Conservation (phyloP, 768 basidiomycete species). For the Collybia sp. region DNA sequence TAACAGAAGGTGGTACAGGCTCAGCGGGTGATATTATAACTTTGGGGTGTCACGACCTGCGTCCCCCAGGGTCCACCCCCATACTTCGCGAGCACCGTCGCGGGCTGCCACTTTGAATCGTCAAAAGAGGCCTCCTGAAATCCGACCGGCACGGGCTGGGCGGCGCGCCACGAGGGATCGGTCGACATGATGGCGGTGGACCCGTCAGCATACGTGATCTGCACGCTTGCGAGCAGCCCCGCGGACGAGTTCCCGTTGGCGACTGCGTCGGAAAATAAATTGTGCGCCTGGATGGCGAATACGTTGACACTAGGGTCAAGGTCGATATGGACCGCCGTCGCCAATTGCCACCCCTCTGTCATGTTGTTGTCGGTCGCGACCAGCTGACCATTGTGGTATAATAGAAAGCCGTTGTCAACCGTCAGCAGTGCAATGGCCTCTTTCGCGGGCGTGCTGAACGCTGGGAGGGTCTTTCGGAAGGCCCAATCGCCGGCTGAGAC, state of each 20-base stretch:
- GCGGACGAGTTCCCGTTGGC: constrained; percentile 18
- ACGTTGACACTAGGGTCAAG: constrained; percentile 13
- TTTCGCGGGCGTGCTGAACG: constrained; percentile 13
- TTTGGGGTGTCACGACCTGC: constrained; percentile 6
- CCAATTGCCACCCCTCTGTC: constrained; percentile 18
- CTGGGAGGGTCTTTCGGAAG: constrained; percentile 20
- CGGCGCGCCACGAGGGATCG: constrained; percentile 18
- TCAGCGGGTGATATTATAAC: no score
- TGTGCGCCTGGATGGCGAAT: constrained; percentile 24
- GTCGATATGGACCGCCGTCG: constrained; percentile 16
- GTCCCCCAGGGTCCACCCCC: constrained; percentile 19
- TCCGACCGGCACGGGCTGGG: constrained; percentile 14
- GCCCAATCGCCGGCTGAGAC: constrained; percentile 18
- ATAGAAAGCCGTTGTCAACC: constrained; percentile 21
- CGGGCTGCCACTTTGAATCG: constrained; percentile 17
- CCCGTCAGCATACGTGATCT: constrained; percentile 21
- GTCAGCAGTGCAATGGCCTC: constrained; percentile 18
- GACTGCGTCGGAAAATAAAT: constrained; percentile 9
- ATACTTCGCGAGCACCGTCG: constrained; percentile 14
- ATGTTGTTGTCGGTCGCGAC: constrained; percentile 17
- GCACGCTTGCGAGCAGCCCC: constrained; percentile 19
- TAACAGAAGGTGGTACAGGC: no score
- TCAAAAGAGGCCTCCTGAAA: constrained; percentile 16
- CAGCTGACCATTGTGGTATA: constrained; percentile 21
- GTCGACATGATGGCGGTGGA: constrained; percentile 13